phyloP scores from a whole-genome alignment of 148 eudicot genomes.

The Beta vulgaris region DNA sequence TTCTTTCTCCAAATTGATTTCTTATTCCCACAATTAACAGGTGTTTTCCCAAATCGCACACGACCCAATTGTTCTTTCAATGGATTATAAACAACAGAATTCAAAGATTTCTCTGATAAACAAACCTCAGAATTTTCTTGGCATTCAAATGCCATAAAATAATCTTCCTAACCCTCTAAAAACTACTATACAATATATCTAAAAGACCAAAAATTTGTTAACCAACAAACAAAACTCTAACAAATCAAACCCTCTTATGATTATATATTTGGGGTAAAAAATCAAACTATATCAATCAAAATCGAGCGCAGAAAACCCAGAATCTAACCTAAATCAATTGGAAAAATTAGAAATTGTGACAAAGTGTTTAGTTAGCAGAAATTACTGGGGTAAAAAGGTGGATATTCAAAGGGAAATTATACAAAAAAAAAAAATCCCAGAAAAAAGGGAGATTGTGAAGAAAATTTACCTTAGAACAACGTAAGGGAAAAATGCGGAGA shows the following conservation, averaged over 20 bases:
- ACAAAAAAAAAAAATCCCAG: not conserved
- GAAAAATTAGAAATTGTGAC: not conserved
- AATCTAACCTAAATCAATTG: not conserved
- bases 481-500: conserved; percentile 10
- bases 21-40: conserved; percentile 15
- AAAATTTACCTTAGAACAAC: conserved; percentile 17
- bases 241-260: conserved; percentile 15
- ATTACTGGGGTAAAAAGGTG: not conserved
- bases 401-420: not conserved
- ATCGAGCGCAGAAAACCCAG: too few relatives aligned
- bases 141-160: conserved; percentile 96
- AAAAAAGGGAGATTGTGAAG: not conserved
- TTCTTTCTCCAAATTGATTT: conserved; percentile 26
- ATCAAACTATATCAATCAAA: too few relatives aligned
- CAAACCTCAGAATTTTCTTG: conserved; percentile 37
- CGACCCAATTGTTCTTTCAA: conserved; percentile 32
- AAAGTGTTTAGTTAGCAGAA: not conserved
- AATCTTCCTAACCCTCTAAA: conserved; percentile 21
- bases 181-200: not conserved
- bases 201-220: not conserved
- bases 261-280: not conserved
- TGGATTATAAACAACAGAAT: conserved; percentile 34
- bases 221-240: conserved; percentile 7
- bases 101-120: conserved; percentile 33
- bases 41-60: conserved; percentile 23